Conservation (phyloP, 2,329 filamentous ascomycete species). For the Aspergillus quadricinctus region DNA sequence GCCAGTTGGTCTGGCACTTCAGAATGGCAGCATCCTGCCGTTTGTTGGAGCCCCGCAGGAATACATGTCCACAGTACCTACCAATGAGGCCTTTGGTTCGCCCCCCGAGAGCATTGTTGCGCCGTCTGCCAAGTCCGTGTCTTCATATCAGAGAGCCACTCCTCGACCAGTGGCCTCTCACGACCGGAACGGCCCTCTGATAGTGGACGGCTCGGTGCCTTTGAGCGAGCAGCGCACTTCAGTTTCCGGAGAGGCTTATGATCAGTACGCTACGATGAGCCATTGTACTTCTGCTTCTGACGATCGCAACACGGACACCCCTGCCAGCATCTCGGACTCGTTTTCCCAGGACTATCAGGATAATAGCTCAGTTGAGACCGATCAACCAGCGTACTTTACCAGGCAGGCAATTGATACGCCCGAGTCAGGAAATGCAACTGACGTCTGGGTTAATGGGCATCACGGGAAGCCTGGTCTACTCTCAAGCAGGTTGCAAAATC, state of each 20-base stretch:
- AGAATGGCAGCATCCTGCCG: conserved; percentile 34
- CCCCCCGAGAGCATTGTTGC: conserved; percentile 22
- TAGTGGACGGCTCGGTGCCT: conserved; percentile 45
- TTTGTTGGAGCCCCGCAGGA: conserved; percentile 30
- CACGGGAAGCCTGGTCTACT: conserved; percentile 30
- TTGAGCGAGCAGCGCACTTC: conserved; percentile 33
- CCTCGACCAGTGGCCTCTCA: conserved; percentile 25
- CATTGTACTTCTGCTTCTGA: conserved; percentile 41
- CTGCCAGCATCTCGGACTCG: conserved; percentile 35
- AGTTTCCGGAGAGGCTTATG: conserved; percentile 31
- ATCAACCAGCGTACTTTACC: conserved; percentile 24
- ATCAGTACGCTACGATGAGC: conserved; percentile 33
- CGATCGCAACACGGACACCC: conserved; percentile 33
- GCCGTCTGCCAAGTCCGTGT: conserved; percentile 15
- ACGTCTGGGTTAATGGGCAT: conserved; percentile 21
- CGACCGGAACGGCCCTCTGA: conserved; percentile 38
- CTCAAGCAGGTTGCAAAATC: conserved; percentile 35
- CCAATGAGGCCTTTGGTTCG: conserved; percentile 20
- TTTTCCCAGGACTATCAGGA: conserved; percentile 38
- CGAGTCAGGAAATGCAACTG: conserved; percentile 10
- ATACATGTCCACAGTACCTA: conserved; percentile 25
- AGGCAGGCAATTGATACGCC: conserved; percentile 24
- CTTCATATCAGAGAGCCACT: conserved; percentile 19
- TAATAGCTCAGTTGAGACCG: conserved; percentile 32
- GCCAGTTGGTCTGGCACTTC: conserved; percentile 36